Evolutionary conservation across 768 basidiomycete genomes (phyloP).

Genomic region (Mycena polygramma): DNA sequence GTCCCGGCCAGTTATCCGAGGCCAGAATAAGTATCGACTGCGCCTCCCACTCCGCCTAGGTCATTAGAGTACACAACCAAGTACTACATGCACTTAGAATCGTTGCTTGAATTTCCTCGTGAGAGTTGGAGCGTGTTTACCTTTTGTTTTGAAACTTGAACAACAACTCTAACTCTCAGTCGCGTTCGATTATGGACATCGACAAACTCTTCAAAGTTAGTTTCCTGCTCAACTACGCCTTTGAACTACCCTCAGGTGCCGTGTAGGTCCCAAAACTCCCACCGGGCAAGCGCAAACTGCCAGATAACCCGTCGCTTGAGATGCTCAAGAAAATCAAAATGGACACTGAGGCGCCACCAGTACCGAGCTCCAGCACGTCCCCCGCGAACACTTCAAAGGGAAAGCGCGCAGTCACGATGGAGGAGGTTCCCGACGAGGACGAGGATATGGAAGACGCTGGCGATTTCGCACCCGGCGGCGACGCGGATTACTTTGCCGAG

Average conservation of each 20-base stretch:
- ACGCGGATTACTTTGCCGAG: constrained; percentile 91
- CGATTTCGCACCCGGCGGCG: constrained; percentile 85
- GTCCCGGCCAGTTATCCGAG: too few relatives aligned
- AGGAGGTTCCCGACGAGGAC: constrained; percentile 72
- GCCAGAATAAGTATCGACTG: too few relatives aligned
- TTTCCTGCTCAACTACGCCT: neutral
- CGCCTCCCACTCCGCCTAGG: too few relatives aligned
- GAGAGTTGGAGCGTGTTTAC: too few relatives aligned
- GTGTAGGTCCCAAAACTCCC: constrained; percentile 78
- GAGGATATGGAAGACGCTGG: constrained; percentile 49
- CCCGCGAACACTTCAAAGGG: constrained; percentile 29
- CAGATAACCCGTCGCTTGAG: constrained; percentile 83
- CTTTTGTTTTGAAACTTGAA: neutral
- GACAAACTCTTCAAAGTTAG: constrained; percentile 64
- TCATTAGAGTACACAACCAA: too few relatives aligned
- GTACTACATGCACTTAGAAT: too few relatives aligned
- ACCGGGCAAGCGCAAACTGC: constrained; percentile 77
- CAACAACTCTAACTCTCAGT: neutral
- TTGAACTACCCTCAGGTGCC: constrained; percentile 17
- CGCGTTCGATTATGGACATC: constrained; percentile 56
- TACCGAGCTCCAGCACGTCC: constrained; percentile 24
- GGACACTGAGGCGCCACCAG: constrained; percentile 51
- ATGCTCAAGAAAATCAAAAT: constrained; percentile 84
- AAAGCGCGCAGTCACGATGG: constrained; percentile 63
- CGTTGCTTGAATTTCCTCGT: too few relatives aligned